phyloP scores from a whole-genome alignment of 2,329 filamentous ascomycete species.

The Stachybotrys chartarum region DNA sequence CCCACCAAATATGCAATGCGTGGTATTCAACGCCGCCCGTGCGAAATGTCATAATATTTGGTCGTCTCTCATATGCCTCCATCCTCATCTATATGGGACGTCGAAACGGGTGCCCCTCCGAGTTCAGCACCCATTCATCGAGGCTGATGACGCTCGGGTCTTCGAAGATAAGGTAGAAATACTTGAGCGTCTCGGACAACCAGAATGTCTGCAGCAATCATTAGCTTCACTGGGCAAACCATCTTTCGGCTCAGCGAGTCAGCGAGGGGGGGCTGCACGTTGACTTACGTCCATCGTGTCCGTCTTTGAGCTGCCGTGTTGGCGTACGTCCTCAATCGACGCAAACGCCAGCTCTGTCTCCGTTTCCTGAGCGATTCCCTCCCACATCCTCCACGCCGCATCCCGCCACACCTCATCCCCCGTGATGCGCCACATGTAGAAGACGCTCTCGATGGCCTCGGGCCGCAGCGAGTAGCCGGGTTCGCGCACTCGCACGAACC shows the following conservation, averaged over 20 bases:
- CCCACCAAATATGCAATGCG: neutral
- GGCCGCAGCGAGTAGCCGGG: slow-evolving; percentile 37
- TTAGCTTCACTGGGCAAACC: neutral
- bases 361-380: slow-evolving; percentile 32
- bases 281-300: slow-evolving; percentile 56
- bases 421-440: slow-evolving; percentile 44
- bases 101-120: slow-evolving; percentile 45
- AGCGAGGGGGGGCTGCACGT: neutral
- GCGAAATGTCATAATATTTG: no score
- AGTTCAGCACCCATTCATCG: slow-evolving; percentile 63
- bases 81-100: slow-evolving; percentile 5
- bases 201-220: slow-evolving; percentile 48
- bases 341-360: slow-evolving; percentile 37
- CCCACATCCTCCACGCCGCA: slow-evolving; percentile 41
- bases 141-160: slow-evolving; percentile 56
- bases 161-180: slow-evolving; percentile 68
- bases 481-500: slow-evolving; percentile 49
- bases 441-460: slow-evolving; percentile 46
- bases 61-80: no score
- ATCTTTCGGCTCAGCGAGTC: neutral
- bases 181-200: slow-evolving; percentile 71
- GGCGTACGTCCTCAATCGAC: slow-evolving; percentile 28
- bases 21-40: neutral
- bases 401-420: slow-evolving; percentile 36
- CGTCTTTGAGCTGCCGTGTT: slow-evolving; percentile 22